phyloP scores from a whole-genome alignment of 257 asterid genomes.

The Solanum acaule region DNA sequence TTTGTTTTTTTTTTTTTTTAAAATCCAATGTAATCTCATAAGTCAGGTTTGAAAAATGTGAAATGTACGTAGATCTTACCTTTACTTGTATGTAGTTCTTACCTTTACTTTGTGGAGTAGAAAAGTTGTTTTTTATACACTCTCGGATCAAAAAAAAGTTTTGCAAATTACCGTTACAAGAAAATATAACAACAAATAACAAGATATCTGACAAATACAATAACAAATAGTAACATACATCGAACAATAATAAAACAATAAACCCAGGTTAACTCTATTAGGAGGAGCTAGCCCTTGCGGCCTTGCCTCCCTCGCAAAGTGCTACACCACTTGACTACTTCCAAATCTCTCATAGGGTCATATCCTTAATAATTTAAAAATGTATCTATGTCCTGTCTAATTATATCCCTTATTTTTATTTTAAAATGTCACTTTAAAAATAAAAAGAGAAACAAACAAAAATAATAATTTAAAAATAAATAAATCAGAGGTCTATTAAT shows the following conservation, averaged over 20 bases:
- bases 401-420: accelerated
- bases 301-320: not conserved
- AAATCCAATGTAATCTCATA: no score
- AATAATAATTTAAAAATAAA: no score
- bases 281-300: not conserved
- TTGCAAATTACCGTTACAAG: not conserved
- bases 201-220: not conserved
- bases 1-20: accelerated
- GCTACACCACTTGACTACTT: not conserved
- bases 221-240: not conserved
- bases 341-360: not conserved
- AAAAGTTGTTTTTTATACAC: not conserved
- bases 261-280: not conserved
- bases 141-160: not conserved
- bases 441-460: no score
- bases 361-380: not conserved
- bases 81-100: not conserved
- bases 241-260: not conserved
- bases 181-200: not conserved
- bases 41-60: not conserved
- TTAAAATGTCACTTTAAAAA: no score
- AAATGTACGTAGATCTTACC: accelerated
- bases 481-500: not conserved
- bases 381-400: not conserved
- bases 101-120: not conserved